Conservation (phyloP, 192 early-diverging fungal genomes). For the Rhizoclosmatium sp. region DNA sequence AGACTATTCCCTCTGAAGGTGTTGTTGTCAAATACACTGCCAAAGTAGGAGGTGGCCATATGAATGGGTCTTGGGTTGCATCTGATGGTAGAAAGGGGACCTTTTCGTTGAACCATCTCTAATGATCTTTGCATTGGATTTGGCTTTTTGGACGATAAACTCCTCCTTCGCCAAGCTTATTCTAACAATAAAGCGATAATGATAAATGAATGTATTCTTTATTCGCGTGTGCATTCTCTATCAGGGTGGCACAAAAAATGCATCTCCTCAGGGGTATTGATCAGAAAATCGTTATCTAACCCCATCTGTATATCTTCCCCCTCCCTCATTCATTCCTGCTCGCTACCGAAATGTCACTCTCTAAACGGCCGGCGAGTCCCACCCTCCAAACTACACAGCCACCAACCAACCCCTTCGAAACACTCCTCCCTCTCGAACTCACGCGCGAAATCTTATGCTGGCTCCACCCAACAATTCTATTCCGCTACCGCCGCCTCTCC, state of each 20-base stretch:
- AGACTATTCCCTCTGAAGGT: neutral
- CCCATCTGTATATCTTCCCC: too few relatives aligned
- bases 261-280: too few relatives aligned
- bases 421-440: neutral
- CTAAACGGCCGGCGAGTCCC: neutral
- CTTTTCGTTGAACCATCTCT: constrained; percentile 16
- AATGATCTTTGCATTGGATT: neutral
- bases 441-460: constrained; percentile 1
- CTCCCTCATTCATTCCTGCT: too few relatives aligned
- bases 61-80: constrained; percentile 20
- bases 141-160: too few relatives aligned
- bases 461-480: neutral
- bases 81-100: constrained; percentile 15
- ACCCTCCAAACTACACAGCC: neutral
- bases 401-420: neutral
- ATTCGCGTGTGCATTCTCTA: too few relatives aligned
- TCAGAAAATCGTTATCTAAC: too few relatives aligned
- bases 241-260: too few relatives aligned
- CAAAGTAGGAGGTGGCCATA: constrained; percentile 1
- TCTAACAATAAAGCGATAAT: too few relatives aligned
- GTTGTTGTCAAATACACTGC: neutral
- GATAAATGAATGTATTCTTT: too few relatives aligned
- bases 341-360: too few relatives aligned
- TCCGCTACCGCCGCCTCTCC: constrained; percentile 11
- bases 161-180: too few relatives aligned